A percentile compares a stretch with the other conserved stretches of the same genome.
phyloP scores from a whole-genome alignment of 768 basidiomycete species.

The Agaricus blazei region DNA sequence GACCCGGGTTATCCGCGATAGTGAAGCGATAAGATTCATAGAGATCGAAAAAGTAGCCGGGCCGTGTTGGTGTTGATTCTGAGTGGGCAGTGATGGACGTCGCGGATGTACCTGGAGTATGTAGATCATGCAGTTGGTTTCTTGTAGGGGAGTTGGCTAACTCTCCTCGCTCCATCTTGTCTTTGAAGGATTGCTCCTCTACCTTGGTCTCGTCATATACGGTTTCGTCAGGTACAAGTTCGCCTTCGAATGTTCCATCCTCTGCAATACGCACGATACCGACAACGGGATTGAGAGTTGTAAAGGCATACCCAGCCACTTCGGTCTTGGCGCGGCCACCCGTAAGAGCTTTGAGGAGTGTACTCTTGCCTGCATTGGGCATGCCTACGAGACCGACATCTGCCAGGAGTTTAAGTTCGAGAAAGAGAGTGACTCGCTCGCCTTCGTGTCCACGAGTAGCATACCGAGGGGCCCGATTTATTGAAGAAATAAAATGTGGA shows the following conservation, averaged over 20 bases:
- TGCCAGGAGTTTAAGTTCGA: conserved; percentile 91
- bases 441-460: conserved; percentile 76
- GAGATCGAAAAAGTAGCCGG: conserved; percentile 50
- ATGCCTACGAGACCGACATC: conserved; percentile 96
- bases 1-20: conserved; percentile 94
- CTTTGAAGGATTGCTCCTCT: conserved; percentile 43
- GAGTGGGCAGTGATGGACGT: conserved; percentile 5
- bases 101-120: conserved; percentile 16
- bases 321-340: conserved; percentile 79
- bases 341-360: conserved; percentile 83
- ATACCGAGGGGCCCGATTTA: conserved; percentile 80
- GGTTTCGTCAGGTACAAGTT: conserved; percentile 33
- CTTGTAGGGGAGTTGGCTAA: conserved; percentile 45
- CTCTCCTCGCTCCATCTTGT: conserved; percentile 47
- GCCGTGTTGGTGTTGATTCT: conserved; percentile 8
- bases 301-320: conserved; percentile 90
- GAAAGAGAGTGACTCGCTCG: conserved; percentile 71
- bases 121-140: conserved; percentile 31
- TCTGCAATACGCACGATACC: conserved; percentile 83
- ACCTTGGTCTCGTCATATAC: conserved; percentile 65
- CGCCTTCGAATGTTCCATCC: conserved; percentile 72
- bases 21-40: conserved; percentile 86
- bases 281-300: conserved; percentile 90
- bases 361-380: conserved; percentile 94
- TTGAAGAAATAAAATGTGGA: conserved; percentile 69